These are phyloP conservation scores for Hyaloscypha bicolor DNA, from an alignment of 495 filamentous ascomycete genomes.

Conservation along the genomic window DNA sequence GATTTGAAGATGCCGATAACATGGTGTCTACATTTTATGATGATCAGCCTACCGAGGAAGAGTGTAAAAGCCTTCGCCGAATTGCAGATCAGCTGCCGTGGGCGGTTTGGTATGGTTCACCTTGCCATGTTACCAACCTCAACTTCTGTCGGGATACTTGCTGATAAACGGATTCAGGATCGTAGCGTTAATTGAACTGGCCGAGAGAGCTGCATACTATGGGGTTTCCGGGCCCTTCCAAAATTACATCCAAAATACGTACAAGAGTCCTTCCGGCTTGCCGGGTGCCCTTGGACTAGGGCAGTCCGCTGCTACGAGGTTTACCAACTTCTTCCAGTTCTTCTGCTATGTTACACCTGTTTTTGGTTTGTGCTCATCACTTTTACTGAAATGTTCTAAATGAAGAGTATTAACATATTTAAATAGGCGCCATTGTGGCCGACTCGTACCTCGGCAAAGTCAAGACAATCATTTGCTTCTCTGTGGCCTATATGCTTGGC, in stretches of 20 bases:
- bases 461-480: conserved; percentile 36
- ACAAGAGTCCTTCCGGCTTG: neutral
- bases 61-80: conserved; percentile 3
- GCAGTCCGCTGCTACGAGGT: conserved; percentile 44
- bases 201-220: conserved; percentile 8
- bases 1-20: neutral
- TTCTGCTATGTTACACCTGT: conserved; percentile 36
- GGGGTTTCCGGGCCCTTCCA: neutral
- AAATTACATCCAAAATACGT: conserved; percentile 6
- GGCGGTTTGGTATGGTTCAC: neutral
- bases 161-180: neutral
- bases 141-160: neutral
- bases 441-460: conserved; percentile 38
- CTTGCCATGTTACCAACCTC: neutral
- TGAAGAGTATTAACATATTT: neutral
- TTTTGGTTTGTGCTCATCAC: neutral
- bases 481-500: conserved; percentile 46
- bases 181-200: conserved; percentile 3
- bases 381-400: neutral
- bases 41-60: conserved; percentile 7
- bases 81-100: conserved; percentile 1
- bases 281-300: conserved; percentile 46
- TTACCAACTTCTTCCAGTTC: conserved; percentile 54
- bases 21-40: neutral
- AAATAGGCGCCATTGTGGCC: conserved; percentile 27